A percentile compares a stretch with the other conserved stretches of the same genome.
Evolutionary conservation across 2,329 filamentous ascomycete species (phyloP).

Genomic region (Hymenoscyphus fraxineus): DNA sequence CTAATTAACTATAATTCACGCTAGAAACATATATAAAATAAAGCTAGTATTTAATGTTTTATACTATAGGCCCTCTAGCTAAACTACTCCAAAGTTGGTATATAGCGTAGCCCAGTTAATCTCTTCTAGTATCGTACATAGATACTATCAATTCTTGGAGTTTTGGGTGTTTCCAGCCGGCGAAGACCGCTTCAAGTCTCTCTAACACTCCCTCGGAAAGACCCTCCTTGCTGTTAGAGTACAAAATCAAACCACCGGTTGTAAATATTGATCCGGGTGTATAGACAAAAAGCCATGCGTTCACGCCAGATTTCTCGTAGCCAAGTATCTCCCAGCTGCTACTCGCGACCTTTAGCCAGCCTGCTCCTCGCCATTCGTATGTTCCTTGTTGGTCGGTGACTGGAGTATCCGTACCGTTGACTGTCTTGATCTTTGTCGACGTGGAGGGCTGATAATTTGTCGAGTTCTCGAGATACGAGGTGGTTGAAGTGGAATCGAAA

Average conservation of each 20-base stretch:
- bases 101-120: background rate
- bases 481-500: background rate
- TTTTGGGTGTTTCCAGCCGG: background rate
- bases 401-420: background rate
- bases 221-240: background rate
- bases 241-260: conserved; percentile 4
- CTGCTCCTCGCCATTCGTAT: conserved; percentile 1
- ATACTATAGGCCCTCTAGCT: too few species aligned
- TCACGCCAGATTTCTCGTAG: background rate
- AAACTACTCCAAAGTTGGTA: too few species aligned
- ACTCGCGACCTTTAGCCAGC: conserved; percentile 3
- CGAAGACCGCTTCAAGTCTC: background rate
- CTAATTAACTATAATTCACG: too few species aligned
- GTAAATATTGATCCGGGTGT: background rate
- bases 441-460: background rate
- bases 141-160: background rate
- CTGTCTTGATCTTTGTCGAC: background rate
- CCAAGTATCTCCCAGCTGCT: conserved; percentile 3
- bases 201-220: background rate
- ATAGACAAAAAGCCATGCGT: conserved; percentile 4
- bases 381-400: background rate
- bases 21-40: too few species aligned
- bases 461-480: background rate
- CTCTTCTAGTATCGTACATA: background rate
- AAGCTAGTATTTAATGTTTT: too few species aligned